These are phyloP conservation scores for Mychonastes homosphaera DNA, from an alignment of 139 green algal species.

Conservation along the genomic window DNA sequence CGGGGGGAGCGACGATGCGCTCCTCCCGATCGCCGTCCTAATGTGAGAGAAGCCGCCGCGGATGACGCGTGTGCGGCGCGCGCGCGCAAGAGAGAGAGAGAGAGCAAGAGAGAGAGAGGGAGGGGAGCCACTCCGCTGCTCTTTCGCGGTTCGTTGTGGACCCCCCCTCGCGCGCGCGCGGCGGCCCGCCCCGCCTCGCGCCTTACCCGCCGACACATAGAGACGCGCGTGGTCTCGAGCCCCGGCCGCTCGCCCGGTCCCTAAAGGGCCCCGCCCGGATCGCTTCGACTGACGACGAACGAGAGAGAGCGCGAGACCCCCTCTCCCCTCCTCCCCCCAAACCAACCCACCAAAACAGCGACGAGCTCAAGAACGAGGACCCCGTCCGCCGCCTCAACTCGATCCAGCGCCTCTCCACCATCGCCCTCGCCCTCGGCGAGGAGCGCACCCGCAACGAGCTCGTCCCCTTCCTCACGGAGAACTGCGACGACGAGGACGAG, in stretches of 20 bases:
- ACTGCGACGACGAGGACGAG: slow-evolving; percentile 95
- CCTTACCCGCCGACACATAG: background rate
- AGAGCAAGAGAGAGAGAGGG: background rate
- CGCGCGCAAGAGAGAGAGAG: background rate
- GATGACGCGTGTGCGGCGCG: background rate
- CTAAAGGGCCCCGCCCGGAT: background rate
- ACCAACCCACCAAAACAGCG: no score
- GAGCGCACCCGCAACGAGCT: slow-evolving; percentile 89
- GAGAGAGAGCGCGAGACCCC: background rate
- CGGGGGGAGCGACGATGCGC: slow-evolving; percentile 28
- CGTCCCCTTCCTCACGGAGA: slow-evolving; percentile 94
- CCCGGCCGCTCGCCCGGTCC: background rate
- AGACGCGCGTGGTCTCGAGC: no score
- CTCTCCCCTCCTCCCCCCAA: background rate
- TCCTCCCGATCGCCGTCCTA: slow-evolving; percentile 79
- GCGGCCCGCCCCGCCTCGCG: background rate
- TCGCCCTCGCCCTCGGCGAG: slow-evolving; percentile 88
- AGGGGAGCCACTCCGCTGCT: background rate
- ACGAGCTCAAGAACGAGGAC: slow-evolving; percentile 92
- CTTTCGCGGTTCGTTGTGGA: background rate
- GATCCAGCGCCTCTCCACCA: slow-evolving; percentile 81
- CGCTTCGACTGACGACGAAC: background rate
- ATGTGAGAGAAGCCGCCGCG: slow-evolving; percentile 46
- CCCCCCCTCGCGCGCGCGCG: background rate
- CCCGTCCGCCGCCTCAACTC: slow-evolving; percentile 82